phyloP scores from a whole-genome alignment of 305 asterid species.

The Lippia alba region DNA sequence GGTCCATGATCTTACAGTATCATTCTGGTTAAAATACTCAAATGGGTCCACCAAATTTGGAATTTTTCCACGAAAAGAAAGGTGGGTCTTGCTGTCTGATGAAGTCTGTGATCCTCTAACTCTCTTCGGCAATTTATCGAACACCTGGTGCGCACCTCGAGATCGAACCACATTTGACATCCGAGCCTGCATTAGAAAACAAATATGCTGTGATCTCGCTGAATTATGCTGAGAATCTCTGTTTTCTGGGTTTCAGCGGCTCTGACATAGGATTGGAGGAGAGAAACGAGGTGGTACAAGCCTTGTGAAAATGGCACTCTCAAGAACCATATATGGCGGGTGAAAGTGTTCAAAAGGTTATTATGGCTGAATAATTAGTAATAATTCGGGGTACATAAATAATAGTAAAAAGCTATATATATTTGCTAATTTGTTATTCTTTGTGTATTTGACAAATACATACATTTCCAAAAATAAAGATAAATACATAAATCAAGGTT shows the following conservation, averaged over 20 bases:
- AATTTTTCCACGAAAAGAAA: constrained; percentile 23
- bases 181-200: neutral
- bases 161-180: constrained; percentile 39
- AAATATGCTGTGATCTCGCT: neutral
- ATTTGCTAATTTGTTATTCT: too few relatives aligned
- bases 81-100: constrained; percentile 33
- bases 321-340: constrained; percentile 14
- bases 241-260: neutral
- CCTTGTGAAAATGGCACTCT: neutral
- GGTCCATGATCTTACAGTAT: constrained; percentile 55
- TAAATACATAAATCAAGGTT: too few relatives aligned
- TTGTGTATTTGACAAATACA: too few relatives aligned
- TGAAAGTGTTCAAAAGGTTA: constrained; percentile 5
- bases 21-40: constrained; percentile 47
- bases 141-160: constrained; percentile 57
- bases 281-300: neutral
- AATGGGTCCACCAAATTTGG: constrained; percentile 44
- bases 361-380: too few relatives aligned
- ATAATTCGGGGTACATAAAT: too few relatives aligned
- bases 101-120: constrained; percentile 33
- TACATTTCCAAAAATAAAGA: too few relatives aligned
- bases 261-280: neutral
- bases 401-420: too few relatives aligned
- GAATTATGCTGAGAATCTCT: neutral
- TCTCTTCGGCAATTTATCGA: constrained; percentile 59